Evolutionary conservation across 768 basidiomycete species (phyloP), one percentile per base, ranked within the genome.

Genomic region (Russula sp.): DNA sequence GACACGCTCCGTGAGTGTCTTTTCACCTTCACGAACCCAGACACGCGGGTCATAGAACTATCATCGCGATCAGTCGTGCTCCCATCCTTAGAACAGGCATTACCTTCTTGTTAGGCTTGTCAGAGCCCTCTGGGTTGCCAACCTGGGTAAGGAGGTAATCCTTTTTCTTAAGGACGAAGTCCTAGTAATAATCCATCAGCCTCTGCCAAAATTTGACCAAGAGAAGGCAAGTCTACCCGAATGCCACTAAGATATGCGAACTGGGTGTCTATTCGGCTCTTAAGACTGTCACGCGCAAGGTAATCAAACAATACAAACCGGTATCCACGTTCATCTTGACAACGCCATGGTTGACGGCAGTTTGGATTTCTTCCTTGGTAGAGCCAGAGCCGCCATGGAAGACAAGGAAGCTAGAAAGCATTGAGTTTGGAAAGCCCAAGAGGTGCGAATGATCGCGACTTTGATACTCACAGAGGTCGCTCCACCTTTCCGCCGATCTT

Each of bases 351-450:
- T 76, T 71, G 67, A 98, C 97, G 60, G 95, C 96, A 50, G 87
- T 92, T 69, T 79, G 80, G 77, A 98, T 99, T 77, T 99, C 97
- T 50, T 95, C 88, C 77, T 93, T 93, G 67, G 90, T 86, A 36
- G 97, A 98, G 48, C 97, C 97, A 56, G 97, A 98, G 66, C 97
- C 97, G 76, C 97, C 97, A 79, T 99, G 97, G 93, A 98, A 99
- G 75, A 98, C 97, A 64, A 98, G 90, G 85, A 88, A 98, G 68
- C 92, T 93, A 56, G 4, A 34, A 22, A 14, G 29, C 20, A 34
- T 52, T 34, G 61, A 8, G 58, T 57, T 58, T 25, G 29, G 45
- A 13, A 58, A 36, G 64, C 65, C 34, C 36, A 38, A 10, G 22
- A 16, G 4, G 36, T 50, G 41, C 52, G 25, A 29, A 29, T 29